Percentiles rank a stretch among this genome's conserved stretches.
These are phyloP conservation scores for Talaromyces piceae DNA, from an alignment of 2,329 filamentous ascomycete genomes.

Conservation along the genomic window DNA sequence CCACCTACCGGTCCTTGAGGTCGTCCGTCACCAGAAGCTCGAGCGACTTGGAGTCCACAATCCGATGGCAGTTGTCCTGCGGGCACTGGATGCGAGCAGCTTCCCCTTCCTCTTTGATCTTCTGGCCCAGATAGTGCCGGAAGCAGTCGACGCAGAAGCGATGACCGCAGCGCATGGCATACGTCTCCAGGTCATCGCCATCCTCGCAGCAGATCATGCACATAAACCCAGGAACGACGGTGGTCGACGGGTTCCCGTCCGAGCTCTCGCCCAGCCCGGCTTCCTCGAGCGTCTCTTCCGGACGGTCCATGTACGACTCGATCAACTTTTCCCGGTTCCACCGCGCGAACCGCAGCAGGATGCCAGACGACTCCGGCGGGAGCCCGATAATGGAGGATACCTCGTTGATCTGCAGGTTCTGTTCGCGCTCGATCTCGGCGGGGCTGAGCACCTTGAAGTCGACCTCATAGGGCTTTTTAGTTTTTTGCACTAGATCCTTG, in stretches of 20 bases:
- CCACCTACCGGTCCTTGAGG: conserved; percentile 47
- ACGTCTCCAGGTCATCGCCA: conserved; percentile 65
- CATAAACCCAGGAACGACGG: conserved; percentile 66
- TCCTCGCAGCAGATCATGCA: conserved; percentile 98
- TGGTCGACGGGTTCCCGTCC: conserved; percentile 57
- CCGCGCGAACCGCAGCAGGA: conserved; percentile 77
- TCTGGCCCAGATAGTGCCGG: conserved; percentile 79
- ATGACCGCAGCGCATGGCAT: conserved; percentile 92
- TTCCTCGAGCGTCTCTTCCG: conserved; percentile 69
- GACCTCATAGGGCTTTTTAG: conserved; percentile 71
- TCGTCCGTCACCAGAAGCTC: conserved; percentile 61
- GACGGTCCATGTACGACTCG: conserved; percentile 91
- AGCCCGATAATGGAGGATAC: conserved; percentile 88
- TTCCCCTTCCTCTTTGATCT: conserved; percentile 92
- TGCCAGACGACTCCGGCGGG: conserved; percentile 80
- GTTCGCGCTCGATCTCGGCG: conserved; percentile 72
- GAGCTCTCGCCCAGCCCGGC: conserved; percentile 68
- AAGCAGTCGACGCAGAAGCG: conserved; percentile 92
- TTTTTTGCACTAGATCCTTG: conserved; percentile 63
- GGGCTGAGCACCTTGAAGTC: conserved; percentile 77
- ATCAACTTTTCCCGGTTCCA: conserved; percentile 97
- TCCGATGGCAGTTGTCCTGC: conserved; percentile 74
- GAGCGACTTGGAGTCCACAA: conserved; percentile 84
- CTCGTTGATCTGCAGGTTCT: conserved; percentile 78
- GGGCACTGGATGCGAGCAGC: conserved; percentile 92